A percentile compares a stretch with the other conserved stretches of the same genome.
These are phyloP conservation scores for Talaromyces atroroseus DNA, from an alignment of 2,329 filamentous ascomycete genomes.

Conservation along the genomic window DNA sequence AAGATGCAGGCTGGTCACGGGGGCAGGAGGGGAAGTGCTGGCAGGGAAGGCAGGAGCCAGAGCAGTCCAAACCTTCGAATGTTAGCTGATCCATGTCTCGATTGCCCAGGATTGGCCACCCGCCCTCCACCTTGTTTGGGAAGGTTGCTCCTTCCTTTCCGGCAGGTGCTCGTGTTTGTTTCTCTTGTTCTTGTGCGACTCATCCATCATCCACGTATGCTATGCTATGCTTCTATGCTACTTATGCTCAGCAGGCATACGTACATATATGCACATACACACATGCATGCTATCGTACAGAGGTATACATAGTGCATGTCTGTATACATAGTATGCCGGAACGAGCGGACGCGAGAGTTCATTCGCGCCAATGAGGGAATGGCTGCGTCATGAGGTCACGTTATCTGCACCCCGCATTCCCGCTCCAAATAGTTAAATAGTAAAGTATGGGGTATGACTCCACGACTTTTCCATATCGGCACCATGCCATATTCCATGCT, in stretches of 20 bases:
- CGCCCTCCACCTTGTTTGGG: not conserved
- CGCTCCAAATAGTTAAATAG: constrained; percentile 7
- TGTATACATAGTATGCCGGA: too few species aligned
- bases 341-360: too few species aligned
- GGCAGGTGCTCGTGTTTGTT: too few species aligned
- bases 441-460: constrained; percentile 9
- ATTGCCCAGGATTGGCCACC: not conserved
- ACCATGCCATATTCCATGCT: too few species aligned
- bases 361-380: constrained; percentile 6
- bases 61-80: not conserved
- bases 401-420: constrained; percentile 17
- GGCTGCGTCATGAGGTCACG: constrained; percentile 12
- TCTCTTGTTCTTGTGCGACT: too few species aligned
- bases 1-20: constrained; percentile 2
- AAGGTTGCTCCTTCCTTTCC: not conserved
- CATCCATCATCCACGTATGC: too few species aligned
- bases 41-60: not conserved
- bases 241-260: too few species aligned
- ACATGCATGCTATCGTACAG: too few species aligned
- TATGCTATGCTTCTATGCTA: too few species aligned
- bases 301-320: too few species aligned
- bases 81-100: not conserved
- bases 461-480: not conserved
- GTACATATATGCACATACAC: too few species aligned
- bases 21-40: not conserved